Evolutionary conservation across 106 monocot species (phyloP).

Genomic region (Dendrobium chrysotoxum): DNA sequence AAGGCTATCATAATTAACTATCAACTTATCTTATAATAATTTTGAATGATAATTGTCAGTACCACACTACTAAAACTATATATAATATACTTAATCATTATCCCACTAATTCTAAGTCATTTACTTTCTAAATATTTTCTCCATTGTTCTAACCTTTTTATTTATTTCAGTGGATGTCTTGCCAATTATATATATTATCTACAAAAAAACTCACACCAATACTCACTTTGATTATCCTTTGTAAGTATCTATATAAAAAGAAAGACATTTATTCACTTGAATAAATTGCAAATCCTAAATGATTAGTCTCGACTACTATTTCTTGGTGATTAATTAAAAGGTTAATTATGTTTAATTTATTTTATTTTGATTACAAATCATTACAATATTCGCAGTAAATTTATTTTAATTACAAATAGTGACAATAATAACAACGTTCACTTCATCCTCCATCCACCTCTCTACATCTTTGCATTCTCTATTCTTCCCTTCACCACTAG

Average conservation of each 20-base stretch:
- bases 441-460: no score
- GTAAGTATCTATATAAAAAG: not conserved
- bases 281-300: not conserved
- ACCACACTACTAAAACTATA: not conserved
- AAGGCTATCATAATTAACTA: not conserved
- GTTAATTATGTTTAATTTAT: no score
- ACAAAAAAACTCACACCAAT: not conserved
- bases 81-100: not conserved
- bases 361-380: no score
- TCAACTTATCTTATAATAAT: not conserved
- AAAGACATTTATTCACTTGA: not conserved
- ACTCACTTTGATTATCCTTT: not conserved
- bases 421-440: no score
- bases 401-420: no score
- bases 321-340: no score
- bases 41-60: not conserved
- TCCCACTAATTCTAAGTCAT: not conserved
- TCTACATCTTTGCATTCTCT: no score
- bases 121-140: not conserved
- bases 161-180: not conserved
- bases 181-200: not conserved
- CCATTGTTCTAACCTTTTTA: not conserved
- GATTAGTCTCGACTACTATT: not conserved
- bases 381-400: no score
- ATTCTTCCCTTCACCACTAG: no score